Conservation (phyloP, 768 basidiomycete genomes). For the Astraeus odoratus region DNA sequence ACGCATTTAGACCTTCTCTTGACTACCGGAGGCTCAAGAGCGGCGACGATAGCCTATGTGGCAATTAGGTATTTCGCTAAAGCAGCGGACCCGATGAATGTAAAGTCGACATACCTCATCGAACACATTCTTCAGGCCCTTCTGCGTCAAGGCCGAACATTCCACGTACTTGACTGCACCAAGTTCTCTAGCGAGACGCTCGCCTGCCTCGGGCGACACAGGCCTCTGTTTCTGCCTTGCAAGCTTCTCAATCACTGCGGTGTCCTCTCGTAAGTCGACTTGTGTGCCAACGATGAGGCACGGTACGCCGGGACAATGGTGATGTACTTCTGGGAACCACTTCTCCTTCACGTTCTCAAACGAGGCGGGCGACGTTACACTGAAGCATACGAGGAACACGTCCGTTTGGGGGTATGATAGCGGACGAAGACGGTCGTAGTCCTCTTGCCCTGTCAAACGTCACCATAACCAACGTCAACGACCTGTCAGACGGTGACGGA, state of each 20-base stretch:
- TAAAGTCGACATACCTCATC: constrained; percentile 78
- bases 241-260: constrained; percentile 90
- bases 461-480: constrained; percentile 7
- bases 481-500: background rate
- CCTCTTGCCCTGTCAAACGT: constrained; percentile 79
- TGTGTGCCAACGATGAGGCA: constrained; percentile 99
- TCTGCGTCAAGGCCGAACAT: constrained; percentile 98
- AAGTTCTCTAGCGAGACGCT: constrained; percentile 91
- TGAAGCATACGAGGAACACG: constrained; percentile 99
- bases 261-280: constrained; percentile 92
- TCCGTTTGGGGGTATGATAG: constrained; percentile 99
- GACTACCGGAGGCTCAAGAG: constrained; percentile 92
- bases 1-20: constrained; percentile 78
- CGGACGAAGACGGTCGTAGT: constrained; percentile 98
- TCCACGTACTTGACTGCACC: constrained; percentile 99
- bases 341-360: constrained; percentile 99
- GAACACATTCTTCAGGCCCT: constrained; percentile 99
- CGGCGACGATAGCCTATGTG: constrained; percentile 90
- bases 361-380: constrained; percentile 95
- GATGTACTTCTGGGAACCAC: constrained; percentile 99
- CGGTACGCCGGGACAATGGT: constrained; percentile 98
- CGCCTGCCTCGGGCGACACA: constrained; percentile 81
- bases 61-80: constrained; percentile 5
- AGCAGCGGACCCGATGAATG: background rate
- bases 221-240: constrained; percentile 95